These are phyloP conservation scores for Fusarium tupiense DNA, from an alignment of 2,329 filamentous ascomycete species.

Conservation along the genomic window DNA sequence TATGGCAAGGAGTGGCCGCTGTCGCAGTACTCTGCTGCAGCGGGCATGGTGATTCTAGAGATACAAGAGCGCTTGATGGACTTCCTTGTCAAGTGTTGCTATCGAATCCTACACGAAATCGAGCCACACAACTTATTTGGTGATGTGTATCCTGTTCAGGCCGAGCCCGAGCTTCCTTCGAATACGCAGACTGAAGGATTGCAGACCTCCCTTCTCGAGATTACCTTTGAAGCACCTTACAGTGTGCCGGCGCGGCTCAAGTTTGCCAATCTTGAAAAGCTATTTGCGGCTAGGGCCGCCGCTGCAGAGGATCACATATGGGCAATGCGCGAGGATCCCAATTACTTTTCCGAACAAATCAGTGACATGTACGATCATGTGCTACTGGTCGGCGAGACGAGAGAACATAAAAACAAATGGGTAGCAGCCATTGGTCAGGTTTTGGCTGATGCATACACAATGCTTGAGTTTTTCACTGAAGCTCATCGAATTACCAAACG, in stretches of 20 bases:
- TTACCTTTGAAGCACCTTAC: fast-evolving
- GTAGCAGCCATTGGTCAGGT: background rate
- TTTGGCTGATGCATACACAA: background rate
- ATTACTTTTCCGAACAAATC: background rate
- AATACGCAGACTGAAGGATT: fast-evolving
- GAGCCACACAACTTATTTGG: fast-evolving
- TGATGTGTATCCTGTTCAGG: fast-evolving
- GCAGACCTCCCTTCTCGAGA: background rate
- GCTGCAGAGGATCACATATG: background rate
- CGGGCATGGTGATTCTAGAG: background rate
- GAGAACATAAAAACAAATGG: background rate
- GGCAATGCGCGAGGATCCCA: background rate
- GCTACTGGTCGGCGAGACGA: background rate
- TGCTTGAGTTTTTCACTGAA: background rate
- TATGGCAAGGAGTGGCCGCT: background rate
- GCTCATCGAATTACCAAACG: background rate
- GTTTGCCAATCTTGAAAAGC: background rate
- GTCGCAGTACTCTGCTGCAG: background rate
- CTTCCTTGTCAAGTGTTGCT: background rate
- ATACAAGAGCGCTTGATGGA: background rate
- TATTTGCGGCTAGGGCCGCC: background rate
- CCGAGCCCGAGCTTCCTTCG: fast-evolving
- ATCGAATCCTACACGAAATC: background rate
- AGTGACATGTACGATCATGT: background rate
- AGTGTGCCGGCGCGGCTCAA: background rate